phyloP scores from a whole-genome alignment of 2,329 filamentous ascomycete genomes.

The Paecilomyces niveus region DNA sequence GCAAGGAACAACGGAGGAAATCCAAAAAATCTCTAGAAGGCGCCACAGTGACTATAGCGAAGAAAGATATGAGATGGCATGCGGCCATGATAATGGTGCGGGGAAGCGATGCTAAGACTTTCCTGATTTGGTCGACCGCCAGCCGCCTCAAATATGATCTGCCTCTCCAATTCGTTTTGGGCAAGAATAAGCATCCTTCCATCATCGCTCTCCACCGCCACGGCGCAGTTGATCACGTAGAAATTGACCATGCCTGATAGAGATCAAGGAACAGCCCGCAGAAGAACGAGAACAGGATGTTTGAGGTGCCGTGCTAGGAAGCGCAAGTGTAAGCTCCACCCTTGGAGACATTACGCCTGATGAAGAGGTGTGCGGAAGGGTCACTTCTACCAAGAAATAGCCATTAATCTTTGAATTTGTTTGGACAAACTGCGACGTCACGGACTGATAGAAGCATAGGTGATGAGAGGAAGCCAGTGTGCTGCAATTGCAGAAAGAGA shows the following conservation, averaged over 20 bases:
- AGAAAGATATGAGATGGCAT: too few relatives aligned
- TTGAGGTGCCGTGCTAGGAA: neutral
- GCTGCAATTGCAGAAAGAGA: conserved; percentile 42
- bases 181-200: neutral
- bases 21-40: too few relatives aligned
- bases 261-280: neutral
- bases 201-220: neutral
- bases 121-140: neutral
- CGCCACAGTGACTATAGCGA: too few relatives aligned
- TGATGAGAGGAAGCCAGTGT: conserved; percentile 46
- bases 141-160: neutral
- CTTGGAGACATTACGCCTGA: neutral
- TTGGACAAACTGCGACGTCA: too few relatives aligned
- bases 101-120: neutral
- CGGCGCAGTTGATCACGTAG: neutral
- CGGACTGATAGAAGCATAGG: conserved; percentile 23
- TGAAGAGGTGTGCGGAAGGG: neutral
- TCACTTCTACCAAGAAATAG: too few relatives aligned
- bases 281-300: neutral
- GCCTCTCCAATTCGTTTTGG: neutral
- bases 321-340: conserved; percentile 28
- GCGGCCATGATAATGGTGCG: too few relatives aligned
- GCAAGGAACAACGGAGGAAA: neutral
- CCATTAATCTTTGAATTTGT: too few relatives aligned
- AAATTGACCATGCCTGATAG: neutral